Evolutionary conservation across 2,329 filamentous ascomycete genomes (phyloP).

Genomic region (Pleoardoris graminearum): DNA sequence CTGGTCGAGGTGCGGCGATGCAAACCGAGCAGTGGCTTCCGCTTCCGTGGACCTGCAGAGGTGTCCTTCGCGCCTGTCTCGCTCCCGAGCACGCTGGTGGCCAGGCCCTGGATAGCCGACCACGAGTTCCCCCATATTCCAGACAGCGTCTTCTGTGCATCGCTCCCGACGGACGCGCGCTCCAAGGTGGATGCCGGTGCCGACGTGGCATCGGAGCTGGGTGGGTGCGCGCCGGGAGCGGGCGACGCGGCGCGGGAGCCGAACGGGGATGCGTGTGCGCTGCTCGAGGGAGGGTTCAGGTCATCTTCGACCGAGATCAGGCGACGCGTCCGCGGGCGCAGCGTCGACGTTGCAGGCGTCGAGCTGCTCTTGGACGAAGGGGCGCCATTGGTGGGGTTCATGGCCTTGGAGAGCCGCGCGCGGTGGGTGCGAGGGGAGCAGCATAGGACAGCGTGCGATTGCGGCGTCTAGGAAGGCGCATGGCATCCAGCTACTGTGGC

Average conservation of each 20-base stretch:
- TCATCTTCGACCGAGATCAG: conserved; percentile 55
- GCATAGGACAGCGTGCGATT: conserved; percentile 39
- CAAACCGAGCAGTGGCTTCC: conserved; percentile 34
- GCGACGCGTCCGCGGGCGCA: conserved; percentile 52
- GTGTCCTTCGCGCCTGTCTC: conserved; percentile 33
- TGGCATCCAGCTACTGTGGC: conserved; percentile 38
- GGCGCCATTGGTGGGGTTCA: conserved; percentile 47
- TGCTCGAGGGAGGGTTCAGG: conserved; percentile 40
- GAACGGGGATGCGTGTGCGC: conserved; percentile 45
- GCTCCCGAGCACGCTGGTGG: conserved; percentile 53
- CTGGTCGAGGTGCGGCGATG: conserved; percentile 41
- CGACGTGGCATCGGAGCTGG: conserved; percentile 35
- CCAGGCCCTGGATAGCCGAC: conserved; percentile 54
- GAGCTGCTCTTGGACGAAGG: conserved; percentile 48
- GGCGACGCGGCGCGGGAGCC: conserved; percentile 48
- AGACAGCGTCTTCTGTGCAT: conserved; percentile 41
- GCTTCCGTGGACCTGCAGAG: conserved; percentile 31
- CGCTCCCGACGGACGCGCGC: conserved; percentile 22
- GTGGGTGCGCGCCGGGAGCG: conserved; percentile 44
- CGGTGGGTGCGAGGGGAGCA: conserved; percentile 38
- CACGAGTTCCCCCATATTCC: conserved; percentile 54
- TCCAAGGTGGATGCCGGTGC: conserved; percentile 32
- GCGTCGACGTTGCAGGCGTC: conserved; percentile 40
- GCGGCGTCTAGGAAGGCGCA: conserved; percentile 32
- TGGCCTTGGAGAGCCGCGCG: conserved; percentile 42